Conservation (phyloP, 177 flowering plant genomes). For the Vitis hybrid region DNA sequence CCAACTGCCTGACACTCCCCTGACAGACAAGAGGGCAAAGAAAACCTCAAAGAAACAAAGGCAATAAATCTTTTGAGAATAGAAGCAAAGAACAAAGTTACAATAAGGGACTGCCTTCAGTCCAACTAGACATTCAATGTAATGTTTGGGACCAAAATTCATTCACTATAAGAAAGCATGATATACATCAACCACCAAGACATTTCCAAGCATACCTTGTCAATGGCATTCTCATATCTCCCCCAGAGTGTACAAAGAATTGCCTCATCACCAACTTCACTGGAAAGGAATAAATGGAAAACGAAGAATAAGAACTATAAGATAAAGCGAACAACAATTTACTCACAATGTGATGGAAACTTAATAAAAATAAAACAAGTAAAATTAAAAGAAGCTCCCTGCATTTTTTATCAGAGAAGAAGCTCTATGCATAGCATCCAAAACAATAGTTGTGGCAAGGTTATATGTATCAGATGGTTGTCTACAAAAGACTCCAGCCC, state of each 20-base stretch:
- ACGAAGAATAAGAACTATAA: neutral
- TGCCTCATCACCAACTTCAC: slow-evolving; percentile 83
- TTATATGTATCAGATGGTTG: too few relatives aligned
- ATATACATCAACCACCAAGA: neutral
- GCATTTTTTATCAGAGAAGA: too few relatives aligned
- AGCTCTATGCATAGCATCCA: too few relatives aligned
- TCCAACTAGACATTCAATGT: too few relatives aligned
- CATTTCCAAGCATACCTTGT: slow-evolving; percentile 52
- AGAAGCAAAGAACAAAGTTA: too few relatives aligned
- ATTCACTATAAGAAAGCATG: neutral
- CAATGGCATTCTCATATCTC: slow-evolving; percentile 52
- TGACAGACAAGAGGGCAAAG: neutral
- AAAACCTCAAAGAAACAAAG: neutral
- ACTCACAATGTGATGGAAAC: too few relatives aligned
- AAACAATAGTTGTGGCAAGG: too few relatives aligned
- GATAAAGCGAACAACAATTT: neutral
- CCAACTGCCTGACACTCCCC: neutral
- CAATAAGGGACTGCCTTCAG: too few relatives aligned
- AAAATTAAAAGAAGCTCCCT: too few relatives aligned
- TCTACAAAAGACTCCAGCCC: neutral
- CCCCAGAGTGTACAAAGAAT: slow-evolving; percentile 65
- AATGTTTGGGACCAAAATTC: neutral
- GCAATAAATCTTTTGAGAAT: neutral
- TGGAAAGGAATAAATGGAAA: slow-evolving; percentile 21
- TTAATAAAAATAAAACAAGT: neutral